Percentiles rank a stretch among this genome's conserved stretches.
These are phyloP conservation scores for Begonia fuchsioides DNA, from an alignment of 306 rosid genomes.

Conservation along the genomic window DNA sequence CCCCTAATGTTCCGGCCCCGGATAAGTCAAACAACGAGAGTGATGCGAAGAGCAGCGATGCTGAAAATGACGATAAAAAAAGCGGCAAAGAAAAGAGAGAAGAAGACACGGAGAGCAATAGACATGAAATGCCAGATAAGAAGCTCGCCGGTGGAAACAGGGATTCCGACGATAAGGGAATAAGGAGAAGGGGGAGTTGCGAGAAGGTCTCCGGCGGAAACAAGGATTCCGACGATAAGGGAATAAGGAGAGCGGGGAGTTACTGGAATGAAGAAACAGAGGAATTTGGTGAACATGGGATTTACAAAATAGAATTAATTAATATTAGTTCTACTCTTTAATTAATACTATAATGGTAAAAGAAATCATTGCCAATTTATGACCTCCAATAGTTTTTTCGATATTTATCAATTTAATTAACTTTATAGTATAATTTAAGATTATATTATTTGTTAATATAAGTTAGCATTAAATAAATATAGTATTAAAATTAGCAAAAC, in stretches of 20 bases:
- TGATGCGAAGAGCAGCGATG: neutral
- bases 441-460: no score
- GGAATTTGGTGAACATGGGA: slow-evolving; percentile 17
- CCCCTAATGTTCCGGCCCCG: neutral
- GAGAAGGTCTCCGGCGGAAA: no score
- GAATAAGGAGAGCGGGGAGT: slow-evolving; percentile 2
- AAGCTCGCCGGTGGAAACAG: no score
- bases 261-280: slow-evolving; percentile 17
- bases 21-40: neutral
- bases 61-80: neutral
- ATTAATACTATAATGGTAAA: no score
- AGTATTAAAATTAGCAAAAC: no score
- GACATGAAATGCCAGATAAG: neutral
- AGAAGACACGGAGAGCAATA: neutral
- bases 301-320: no score
- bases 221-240: neutral
- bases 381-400: no score
- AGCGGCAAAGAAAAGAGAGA: neutral
- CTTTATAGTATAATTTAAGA: no score
- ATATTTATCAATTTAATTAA: no score
- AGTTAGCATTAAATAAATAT: no score
- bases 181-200: neutral
- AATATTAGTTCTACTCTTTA: no score
- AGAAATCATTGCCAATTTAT: no score
- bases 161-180: neutral